Percentiles rank a stretch among this genome's conserved stretches.
These are phyloP conservation scores for Theobroma cacao DNA, from an alignment of 345 rosid species.

Conservation along the genomic window DNA sequence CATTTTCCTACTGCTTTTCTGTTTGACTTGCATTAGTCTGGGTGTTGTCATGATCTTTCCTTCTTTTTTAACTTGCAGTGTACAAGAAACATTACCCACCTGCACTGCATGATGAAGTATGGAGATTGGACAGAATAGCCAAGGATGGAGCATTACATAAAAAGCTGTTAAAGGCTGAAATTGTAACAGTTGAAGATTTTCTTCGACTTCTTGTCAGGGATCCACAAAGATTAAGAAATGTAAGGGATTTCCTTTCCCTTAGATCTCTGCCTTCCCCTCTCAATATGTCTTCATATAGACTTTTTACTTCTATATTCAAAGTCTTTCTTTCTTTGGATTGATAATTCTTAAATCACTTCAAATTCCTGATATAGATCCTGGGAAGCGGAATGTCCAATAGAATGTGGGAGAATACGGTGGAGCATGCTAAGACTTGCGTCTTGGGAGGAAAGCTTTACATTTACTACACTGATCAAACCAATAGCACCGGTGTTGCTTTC, in stretches of 20 bases:
- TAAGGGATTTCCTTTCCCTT: slow-evolving; percentile 29
- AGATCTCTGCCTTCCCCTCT: not conserved
- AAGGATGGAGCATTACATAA: slow-evolving; percentile 96
- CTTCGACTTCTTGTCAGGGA: slow-evolving; percentile 74
- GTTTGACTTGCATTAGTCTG: not conserved
- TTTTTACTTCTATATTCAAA: not conserved
- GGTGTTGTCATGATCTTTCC: not conserved
- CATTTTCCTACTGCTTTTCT: not conserved
- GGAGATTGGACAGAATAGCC: slow-evolving; percentile 94
- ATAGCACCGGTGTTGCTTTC: slow-evolving; percentile 67
- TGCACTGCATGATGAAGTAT: slow-evolving; percentile 84
- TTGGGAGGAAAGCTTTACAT: slow-evolving; percentile 81
- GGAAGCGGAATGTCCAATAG: slow-evolving; percentile 98
- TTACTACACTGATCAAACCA: slow-evolving; percentile 58
- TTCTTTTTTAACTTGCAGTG: slow-evolving; percentile 42
- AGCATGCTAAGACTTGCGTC: slow-evolving; percentile 92
- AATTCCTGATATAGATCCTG: slow-evolving; percentile 47
- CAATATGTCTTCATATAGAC: not conserved
- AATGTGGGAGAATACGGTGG: slow-evolving; percentile 96
- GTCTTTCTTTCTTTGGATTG: slow-evolving; percentile 10
- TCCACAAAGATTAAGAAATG: slow-evolving; percentile 70
- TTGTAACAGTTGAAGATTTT: slow-evolving; percentile 80
- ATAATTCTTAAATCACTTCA: not conserved
- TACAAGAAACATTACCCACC: slow-evolving; percentile 98
- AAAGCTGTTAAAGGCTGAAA: slow-evolving; percentile 58